phyloP scores from a whole-genome alignment of 768 basidiomycete species.

The Exidia glandulosa region DNA sequence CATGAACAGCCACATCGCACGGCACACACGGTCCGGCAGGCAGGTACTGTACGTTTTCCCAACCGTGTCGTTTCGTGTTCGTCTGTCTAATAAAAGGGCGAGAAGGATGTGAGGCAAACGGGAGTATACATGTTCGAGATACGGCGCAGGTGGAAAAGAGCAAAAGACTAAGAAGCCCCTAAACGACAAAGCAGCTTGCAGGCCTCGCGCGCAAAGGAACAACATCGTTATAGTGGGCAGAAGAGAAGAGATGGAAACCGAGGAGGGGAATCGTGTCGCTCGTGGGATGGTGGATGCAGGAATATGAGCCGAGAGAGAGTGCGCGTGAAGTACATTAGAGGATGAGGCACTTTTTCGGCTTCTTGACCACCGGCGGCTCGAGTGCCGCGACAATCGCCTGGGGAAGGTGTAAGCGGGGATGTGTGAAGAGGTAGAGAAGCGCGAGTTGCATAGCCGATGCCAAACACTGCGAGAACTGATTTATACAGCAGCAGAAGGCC shows the following conservation, averaged over 20 bases:
- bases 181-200: no score
- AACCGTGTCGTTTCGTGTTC: neutral
- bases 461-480: neutral
- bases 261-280: neutral
- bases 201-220: no score
- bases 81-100: neutral
- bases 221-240: no score
- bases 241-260: neutral
- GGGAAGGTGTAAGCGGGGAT: neutral
- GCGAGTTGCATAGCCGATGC: neutral
- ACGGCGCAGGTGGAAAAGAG: neutral
- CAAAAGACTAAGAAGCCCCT: neutral
- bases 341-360: slow-evolving; percentile 75
- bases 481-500: no score
- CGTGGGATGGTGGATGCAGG: neutral
- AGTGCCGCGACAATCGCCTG: slow-evolving; percentile 99
- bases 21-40: no score
- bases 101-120: neutral
- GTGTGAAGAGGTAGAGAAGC: neutral
- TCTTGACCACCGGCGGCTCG: slow-evolving; percentile 89
- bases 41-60: neutral
- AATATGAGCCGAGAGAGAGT: neutral
- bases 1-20: no score
- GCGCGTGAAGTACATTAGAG: slow-evolving; percentile 39
- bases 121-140: neutral